Evolutionary conservation across 441 rosid genomes (phyloP).

Genomic region (Pelargonium myrrhifolium): DNA sequence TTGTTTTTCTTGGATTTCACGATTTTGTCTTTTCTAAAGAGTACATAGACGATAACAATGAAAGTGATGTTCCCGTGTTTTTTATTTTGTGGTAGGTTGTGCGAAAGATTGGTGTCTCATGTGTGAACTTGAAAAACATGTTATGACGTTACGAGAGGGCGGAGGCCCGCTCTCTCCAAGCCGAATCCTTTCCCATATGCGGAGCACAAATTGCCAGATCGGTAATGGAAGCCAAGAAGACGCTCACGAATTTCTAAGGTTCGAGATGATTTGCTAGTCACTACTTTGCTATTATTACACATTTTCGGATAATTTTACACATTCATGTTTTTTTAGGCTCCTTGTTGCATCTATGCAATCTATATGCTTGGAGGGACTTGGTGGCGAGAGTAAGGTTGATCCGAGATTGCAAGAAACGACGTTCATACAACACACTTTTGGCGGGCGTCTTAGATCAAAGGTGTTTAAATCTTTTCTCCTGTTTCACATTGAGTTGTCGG

Average conservation of each 20-base stretch:
- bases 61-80: not conserved
- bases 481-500: not conserved
- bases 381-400: conserved; percentile 70
- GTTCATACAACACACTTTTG: conserved; percentile 70
- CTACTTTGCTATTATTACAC: not conserved
- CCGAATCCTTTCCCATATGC: conserved; percentile 61
- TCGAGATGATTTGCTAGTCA: conserved; percentile 7
- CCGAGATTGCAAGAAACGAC: conserved; percentile 75
- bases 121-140: conserved; percentile 85
- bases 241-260: conserved; percentile 91
- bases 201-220: conserved; percentile 54
- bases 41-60: not conserved
- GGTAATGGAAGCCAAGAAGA: conserved; percentile 90
- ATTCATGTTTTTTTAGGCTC: conserved; percentile 46
- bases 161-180: conserved; percentile 67
- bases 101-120: conserved; percentile 72
- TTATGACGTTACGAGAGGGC: conserved; percentile 53
- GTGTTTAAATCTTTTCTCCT: conserved; percentile 22
- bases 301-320: too few relatives aligned
- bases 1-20: conserved; percentile 14
- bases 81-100: conserved; percentile 37
- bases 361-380: conserved; percentile 70
- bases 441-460: conserved; percentile 75
- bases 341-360: conserved; percentile 75
- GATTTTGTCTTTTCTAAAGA: not conserved